Percentiles rank a stretch among this genome's conserved stretches.
Conservation (phyloP, 192 early-diverging fungal genomes). For the Coemansia sp. region DNA sequence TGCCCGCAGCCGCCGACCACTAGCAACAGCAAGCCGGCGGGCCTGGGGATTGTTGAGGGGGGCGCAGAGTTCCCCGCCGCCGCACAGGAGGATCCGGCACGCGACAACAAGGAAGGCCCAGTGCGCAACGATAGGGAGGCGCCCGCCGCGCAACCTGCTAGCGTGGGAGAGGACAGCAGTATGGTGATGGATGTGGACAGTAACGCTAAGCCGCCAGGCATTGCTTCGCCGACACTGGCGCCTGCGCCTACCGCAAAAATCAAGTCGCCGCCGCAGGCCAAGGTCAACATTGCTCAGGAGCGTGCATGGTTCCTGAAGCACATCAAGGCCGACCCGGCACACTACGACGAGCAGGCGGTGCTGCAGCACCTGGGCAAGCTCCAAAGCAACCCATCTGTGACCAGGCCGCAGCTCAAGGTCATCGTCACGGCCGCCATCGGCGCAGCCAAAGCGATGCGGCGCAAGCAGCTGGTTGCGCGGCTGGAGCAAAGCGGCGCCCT, state of each 20-base stretch:
- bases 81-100: neutral
- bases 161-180: neutral
- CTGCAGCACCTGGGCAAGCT: conserved; percentile 33
- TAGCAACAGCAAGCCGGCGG: neutral
- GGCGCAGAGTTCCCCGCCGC: neutral
- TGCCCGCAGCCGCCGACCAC: neutral
- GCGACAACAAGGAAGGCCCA: neutral
- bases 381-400: conserved; percentile 11
- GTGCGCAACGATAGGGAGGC: neutral
- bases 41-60: conserved; percentile 1
- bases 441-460: conserved; percentile 44
- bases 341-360: conserved; percentile 42
- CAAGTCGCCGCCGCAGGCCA: conserved; percentile 3
- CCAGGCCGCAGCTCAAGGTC: conserved; percentile 37
- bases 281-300: conserved; percentile 37
- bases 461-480: conserved; percentile 37
- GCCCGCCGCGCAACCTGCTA: neutral
- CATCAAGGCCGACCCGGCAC: conserved; percentile 46
- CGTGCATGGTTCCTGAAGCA: conserved; percentile 40
- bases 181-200: conserved; percentile 2
- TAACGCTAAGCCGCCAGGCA: neutral
- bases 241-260: neutral
- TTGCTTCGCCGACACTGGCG: neutral
- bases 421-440: conserved; percentile 26
- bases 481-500: conserved; percentile 19